These are phyloP conservation scores for Hydrangea macrophylla DNA, from an alignment of 148 eudicot species.

Conservation along the genomic window DNA sequence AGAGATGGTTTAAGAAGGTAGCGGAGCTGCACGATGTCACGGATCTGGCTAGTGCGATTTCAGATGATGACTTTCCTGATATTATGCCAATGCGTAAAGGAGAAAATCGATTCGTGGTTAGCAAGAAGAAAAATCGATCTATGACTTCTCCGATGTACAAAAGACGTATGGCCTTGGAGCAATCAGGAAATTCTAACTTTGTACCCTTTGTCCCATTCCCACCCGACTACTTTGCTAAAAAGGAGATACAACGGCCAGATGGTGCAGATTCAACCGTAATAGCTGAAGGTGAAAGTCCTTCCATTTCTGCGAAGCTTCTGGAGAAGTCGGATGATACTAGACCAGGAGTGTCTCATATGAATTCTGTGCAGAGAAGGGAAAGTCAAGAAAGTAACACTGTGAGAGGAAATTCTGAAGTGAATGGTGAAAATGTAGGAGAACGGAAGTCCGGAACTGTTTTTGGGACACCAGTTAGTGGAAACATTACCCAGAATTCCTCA, in stretches of 20 bases:
- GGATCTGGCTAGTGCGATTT: constrained; percentile 32
- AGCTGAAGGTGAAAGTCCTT: constrained; percentile 18
- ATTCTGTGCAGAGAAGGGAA: neutral
- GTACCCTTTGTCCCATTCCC: constrained; percentile 98
- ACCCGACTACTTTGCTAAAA: constrained; percentile 72
- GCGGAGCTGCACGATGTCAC: constrained; percentile 44
- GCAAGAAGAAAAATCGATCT: constrained; percentile 83
- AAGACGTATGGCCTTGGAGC: constrained; percentile 70
- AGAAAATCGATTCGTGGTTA: constrained; percentile 66
- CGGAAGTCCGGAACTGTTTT: neutral
- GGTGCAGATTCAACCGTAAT: constrained; percentile 18
- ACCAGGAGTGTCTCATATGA: neutral
- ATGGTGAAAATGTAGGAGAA: constrained; percentile 14
- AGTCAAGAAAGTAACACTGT: constrained; percentile 17
- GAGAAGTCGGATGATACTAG: neutral
- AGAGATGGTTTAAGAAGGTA: constrained; percentile 50
- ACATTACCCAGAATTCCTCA: constrained; percentile 8
- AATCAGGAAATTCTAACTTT: constrained; percentile 45
- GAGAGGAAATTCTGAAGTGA: constrained; percentile 10
- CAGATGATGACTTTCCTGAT: constrained; percentile 66
- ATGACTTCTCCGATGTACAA: constrained; percentile 68
- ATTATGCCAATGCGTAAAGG: constrained; percentile 82
- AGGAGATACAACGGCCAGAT: constrained; percentile 24
- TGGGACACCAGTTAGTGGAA: constrained; percentile 13
- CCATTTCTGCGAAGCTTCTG: constrained; percentile 1